Evolutionary conservation across 164 flowering plant species (phyloP), one percentile per base, ranked within the genome.

Genomic region (Vitis amurensis): DNA sequence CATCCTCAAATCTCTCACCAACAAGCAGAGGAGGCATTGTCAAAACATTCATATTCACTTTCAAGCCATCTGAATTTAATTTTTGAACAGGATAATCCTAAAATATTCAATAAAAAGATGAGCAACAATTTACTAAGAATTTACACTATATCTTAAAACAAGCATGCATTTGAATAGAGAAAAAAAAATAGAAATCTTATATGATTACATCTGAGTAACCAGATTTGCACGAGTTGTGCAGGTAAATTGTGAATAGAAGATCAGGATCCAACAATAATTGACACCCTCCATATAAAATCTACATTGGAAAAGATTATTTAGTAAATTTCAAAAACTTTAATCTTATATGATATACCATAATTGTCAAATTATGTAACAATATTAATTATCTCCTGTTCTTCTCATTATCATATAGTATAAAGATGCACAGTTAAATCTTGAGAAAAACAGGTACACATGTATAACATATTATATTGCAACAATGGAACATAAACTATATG

Each of bases 1-100:
- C 79, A 80, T 95, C 98, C 74, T 80, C 87, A 82, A 95, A 95
- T 68, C 71, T 85, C 77, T 93, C 95, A 53, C 97, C 93, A 59
- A 78, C 70, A 58, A 69, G 71, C 71, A 89, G 70, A 73, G 99
- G 99, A 50, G 99, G 99, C 82, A 82, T 62, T 73, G 79, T 77
- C 63, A 90, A 77, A 73, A 72, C 50, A 74, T 78, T 83, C 65
- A 44, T 61, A 72, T 55, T 78, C 47, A 78, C 60, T 72, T 73
- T 72, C 14, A 61, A n/a, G 63, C 69, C 71, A 61, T 63, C 73
- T 50, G 63, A 14, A 53, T 66, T 65, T 16, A 79, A 69, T 71
- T 75, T 78, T 23, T 57, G 55, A 59, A 71, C 55, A 17, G 64
- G 56, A 76, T 62, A 8, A 56, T 73, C 72, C 86, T 82, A 68